Evolutionary conservation across 257 asterid genomes (phyloP), one percentile per base, ranked within the genome.

Genomic region (Solanum tacnaense): DNA sequence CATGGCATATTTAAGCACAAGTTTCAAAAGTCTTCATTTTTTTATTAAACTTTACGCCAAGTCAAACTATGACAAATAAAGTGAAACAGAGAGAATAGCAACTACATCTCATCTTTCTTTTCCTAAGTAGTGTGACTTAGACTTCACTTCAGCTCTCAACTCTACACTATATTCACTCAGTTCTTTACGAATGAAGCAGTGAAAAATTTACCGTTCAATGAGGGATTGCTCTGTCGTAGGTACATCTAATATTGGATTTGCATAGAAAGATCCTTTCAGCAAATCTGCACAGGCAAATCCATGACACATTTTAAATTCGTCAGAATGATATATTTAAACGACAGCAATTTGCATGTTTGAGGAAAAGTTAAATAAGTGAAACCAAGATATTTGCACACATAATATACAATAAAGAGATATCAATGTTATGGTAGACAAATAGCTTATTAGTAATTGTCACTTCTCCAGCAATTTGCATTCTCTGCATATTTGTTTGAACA

Each of bases 251-350:
- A 94, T 83, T 52, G 98, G 99, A 92, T 95, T 96, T 67, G 98
- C 98, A 71, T 96, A 96, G 90, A 92, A 95, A 83, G 99, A 95
- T 88, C 99, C 98, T 91, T 96, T 96, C 92, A 94, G 73, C 90
- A 90, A 86, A 92, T 96, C 98, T 96, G 97, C 90, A 86, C 79
- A 91, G 71, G 56, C 31, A 49, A 84, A 83, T 32, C 78, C 39
- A 71, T 71, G 78, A 71, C 4, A 13, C n/a, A 31, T 71, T 71
- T 71, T 16, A 31, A 71, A 71, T 71, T 39, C 25, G n/a, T 71
- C 25, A 32, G 36, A 32, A 71, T 8, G 25, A 32, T 32, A 32
- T 31, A 71, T 32, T 71, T 16, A 31, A 71, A 71, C 13, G 7
- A 71, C 41, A 71, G 21, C 41, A 71, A 71, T 73, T 73, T 73